Conservation (phyloP, 805 yeast genomes). For the Yarrowia alimentaria region DNA sequence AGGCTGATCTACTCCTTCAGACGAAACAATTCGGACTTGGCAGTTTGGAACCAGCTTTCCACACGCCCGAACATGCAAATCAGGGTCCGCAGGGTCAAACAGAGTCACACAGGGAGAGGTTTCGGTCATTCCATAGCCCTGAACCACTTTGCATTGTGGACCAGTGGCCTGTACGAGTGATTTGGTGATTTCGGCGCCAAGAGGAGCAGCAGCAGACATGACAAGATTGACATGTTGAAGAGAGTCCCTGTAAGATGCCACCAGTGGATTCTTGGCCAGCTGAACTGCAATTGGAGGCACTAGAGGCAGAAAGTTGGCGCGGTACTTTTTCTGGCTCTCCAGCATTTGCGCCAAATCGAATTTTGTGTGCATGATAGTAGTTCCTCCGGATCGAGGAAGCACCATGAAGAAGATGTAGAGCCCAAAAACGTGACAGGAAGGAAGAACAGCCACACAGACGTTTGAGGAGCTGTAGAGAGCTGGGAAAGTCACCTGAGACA, state of each 20-base stretch:
- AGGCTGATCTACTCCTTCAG: slow-evolving; percentile 24
- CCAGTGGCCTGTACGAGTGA: neutral
- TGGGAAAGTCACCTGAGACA: neutral
- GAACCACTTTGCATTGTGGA: slow-evolving; percentile 28
- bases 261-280: slow-evolving; percentile 48
- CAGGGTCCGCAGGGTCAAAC: slow-evolving; percentile 10
- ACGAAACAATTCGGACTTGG: slow-evolving; percentile 6
- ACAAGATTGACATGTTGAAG: slow-evolving; percentile 44
- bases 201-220: slow-evolving; percentile 50
- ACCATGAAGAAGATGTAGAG: slow-evolving; percentile 35
- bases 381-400: slow-evolving; percentile 32
- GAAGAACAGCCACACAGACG: slow-evolving; percentile 38
- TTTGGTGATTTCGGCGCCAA: slow-evolving; percentile 32
- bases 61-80: neutral
- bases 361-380: slow-evolving; percentile 36
- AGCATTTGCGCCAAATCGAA: slow-evolving; percentile 41
- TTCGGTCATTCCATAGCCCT: slow-evolving; percentile 29
- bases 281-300: slow-evolving; percentile 46
- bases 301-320: slow-evolving; percentile 44
- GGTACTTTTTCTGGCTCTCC: slow-evolving; percentile 34
- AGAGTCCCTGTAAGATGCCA: slow-evolving; percentile 45
- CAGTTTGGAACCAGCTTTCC: slow-evolving; percentile 18
- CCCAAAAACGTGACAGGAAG: slow-evolving; percentile 39
- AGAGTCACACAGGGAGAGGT: slow-evolving; percentile 29
- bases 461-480: slow-evolving; percentile 6